These are phyloP conservation scores for Camelina laxa DNA, from an alignment of 345 rosid species.

Conservation along the genomic window DNA sequence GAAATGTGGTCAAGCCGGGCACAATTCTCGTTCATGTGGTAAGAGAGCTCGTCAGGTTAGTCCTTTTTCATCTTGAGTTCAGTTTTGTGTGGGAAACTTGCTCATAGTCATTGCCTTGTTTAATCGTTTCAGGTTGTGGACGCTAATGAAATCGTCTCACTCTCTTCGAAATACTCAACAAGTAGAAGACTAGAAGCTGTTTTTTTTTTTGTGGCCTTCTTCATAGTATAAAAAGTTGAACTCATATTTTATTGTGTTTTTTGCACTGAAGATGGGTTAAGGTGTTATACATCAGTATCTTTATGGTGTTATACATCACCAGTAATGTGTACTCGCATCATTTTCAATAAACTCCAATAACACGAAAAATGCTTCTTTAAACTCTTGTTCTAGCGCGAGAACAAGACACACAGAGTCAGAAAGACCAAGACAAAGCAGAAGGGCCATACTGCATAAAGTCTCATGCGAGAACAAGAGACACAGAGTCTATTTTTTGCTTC, in stretches of 20 bases:
- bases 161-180: background rate
- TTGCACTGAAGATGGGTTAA: background rate
- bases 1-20: constrained; percentile 1
- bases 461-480: no score
- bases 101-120: no score
- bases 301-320: background rate
- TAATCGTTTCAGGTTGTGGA: background rate
- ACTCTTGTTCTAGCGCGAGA: background rate
- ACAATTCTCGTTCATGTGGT: background rate
- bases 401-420: no score
- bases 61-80: background rate
- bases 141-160: background rate
- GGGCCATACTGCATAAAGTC: no score
- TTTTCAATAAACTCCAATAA: background rate
- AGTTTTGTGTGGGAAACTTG: background rate
- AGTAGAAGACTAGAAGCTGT: background rate
- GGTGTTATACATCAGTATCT: background rate
- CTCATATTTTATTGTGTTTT: no score
- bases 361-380: background rate
- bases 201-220: background rate
- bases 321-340: background rate
- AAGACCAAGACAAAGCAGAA: no score
- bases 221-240: background rate
- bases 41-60: background rate
- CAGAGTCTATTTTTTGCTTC: no score